These are phyloP conservation scores for Dorcoceras hygrometricum DNA, from an alignment of 257 asterid species.

Conservation along the genomic window DNA sequence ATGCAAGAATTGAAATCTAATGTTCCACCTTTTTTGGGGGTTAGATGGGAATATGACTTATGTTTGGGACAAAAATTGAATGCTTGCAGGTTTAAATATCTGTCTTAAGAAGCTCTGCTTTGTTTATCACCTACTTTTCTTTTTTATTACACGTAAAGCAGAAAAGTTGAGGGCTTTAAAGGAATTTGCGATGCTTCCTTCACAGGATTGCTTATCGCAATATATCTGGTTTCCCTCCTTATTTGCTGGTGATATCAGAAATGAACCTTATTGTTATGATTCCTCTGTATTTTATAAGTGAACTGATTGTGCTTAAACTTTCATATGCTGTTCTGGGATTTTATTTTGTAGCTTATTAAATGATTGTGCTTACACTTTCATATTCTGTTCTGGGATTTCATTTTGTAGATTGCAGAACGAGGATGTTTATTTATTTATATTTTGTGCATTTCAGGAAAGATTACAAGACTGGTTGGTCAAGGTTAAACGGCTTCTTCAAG, in stretches of 20 bases:
- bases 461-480: constrained; percentile 74
- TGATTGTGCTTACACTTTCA: constrained; percentile 20
- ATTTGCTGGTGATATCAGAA: constrained; percentile 4
- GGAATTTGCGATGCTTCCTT: constrained; percentile 7
- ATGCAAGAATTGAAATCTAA: background rate
- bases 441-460: constrained; percentile 61
- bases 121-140: constrained; percentile 6
- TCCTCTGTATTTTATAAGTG: background rate
- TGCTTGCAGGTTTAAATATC: constrained; percentile 7
- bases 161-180: constrained; percentile 11
- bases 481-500: constrained; percentile 63
- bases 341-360: background rate
- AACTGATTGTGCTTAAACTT: constrained; percentile 17
- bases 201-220: background rate
- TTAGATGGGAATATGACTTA: background rate
- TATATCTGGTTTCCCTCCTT: constrained; percentile 9
- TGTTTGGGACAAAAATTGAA: background rate
- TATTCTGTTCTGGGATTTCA: constrained; percentile 11
- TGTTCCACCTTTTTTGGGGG: background rate
- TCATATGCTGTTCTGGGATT: constrained; percentile 16
- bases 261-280: background rate
- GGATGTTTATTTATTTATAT: constrained; percentile 9
- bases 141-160: constrained; percentile 10
- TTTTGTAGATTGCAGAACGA: background rate
- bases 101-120: constrained; percentile 12